These are phyloP conservation scores for Dimocarpus longan DNA, from an alignment of 345 rosid genomes.

Conservation along the genomic window DNA sequence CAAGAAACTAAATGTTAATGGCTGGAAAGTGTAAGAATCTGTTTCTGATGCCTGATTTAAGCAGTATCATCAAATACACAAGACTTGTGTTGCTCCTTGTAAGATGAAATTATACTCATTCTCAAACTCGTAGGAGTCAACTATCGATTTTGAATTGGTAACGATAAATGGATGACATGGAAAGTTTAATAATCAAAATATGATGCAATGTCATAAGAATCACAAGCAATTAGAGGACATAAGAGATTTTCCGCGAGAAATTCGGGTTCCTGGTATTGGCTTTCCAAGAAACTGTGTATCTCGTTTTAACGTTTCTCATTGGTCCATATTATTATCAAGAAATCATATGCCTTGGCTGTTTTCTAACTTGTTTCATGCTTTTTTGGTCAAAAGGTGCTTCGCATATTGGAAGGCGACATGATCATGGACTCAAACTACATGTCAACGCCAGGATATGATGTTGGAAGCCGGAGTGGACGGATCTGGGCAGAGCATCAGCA, in stretches of 20 bases:
- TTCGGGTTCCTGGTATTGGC: too few species aligned
- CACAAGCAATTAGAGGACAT: not conserved
- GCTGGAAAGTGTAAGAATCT: not conserved
- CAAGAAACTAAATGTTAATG: not conserved
- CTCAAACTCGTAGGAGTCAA: not conserved
- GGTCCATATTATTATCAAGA: not conserved
- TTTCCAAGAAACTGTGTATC: too few species aligned
- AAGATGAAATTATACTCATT: not conserved
- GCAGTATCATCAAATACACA: not conserved
- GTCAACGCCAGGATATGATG: slow-evolving; percentile 74
- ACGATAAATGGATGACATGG: not conserved
- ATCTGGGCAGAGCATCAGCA: slow-evolving; percentile 63
- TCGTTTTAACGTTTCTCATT: not conserved
- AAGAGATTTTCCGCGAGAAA: not conserved
- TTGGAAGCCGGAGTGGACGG: slow-evolving; percentile 85
- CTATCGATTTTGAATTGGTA: not conserved
- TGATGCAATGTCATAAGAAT: not conserved
- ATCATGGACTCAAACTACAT: slow-evolving; percentile 63
- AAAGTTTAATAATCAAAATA: not conserved
- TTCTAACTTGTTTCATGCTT: slow-evolving; percentile 6
- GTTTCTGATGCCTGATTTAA: not conserved
- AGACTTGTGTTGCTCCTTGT: not conserved
- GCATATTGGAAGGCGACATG: slow-evolving; percentile 94
- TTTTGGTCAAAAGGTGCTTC: slow-evolving; percentile 70
- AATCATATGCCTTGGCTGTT: not conserved